These are phyloP conservation scores for Ilyonectria robusta DNA, from an alignment of 2,329 filamentous ascomycete species.

Conservation along the genomic window DNA sequence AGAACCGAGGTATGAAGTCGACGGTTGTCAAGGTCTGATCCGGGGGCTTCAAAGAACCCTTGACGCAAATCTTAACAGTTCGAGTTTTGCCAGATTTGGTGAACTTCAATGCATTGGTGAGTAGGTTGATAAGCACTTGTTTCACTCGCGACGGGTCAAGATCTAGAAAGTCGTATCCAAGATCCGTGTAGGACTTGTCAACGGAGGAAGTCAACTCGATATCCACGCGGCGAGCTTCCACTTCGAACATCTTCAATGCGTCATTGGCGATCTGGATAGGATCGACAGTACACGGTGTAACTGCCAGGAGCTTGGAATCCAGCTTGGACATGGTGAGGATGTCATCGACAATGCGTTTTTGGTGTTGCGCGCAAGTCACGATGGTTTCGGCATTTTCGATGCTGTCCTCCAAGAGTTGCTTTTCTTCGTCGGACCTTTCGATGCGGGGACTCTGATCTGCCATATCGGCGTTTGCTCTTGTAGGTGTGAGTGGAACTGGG, in stretches of 20 bases:
- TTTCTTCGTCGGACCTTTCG: constrained; percentile 52
- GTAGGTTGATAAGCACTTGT: constrained; percentile 85
- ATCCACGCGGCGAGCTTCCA: constrained; percentile 77
- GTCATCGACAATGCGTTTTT: constrained; percentile 84
- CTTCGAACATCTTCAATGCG: constrained; percentile 84
- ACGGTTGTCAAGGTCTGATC: constrained; percentile 62
- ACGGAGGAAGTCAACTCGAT: constrained; percentile 77
- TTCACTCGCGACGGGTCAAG: constrained; percentile 82
- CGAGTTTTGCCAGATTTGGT: constrained; percentile 75
- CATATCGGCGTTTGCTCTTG: constrained; percentile 27
- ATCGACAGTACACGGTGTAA: constrained; percentile 79
- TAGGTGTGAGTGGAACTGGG: constrained; percentile 44
- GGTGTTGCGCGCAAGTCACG: constrained; percentile 82
- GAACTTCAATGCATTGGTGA: constrained; percentile 88
- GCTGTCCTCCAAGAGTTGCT: constrained; percentile 68
- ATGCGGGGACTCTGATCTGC: constrained; percentile 14
- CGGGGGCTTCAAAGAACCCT: constrained; percentile 58
- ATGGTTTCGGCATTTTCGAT: constrained; percentile 85
- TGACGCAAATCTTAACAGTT: constrained; percentile 66
- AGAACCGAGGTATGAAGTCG: constrained; percentile 73
- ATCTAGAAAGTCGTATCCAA: constrained; percentile 74
- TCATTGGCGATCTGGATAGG: constrained; percentile 76
- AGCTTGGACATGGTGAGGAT: constrained; percentile 82
- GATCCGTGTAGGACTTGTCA: constrained; percentile 71
- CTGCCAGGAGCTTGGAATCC: constrained; percentile 80